phyloP scores from a whole-genome alignment of 345 rosid species.

The Physaria fendleri region DNA sequence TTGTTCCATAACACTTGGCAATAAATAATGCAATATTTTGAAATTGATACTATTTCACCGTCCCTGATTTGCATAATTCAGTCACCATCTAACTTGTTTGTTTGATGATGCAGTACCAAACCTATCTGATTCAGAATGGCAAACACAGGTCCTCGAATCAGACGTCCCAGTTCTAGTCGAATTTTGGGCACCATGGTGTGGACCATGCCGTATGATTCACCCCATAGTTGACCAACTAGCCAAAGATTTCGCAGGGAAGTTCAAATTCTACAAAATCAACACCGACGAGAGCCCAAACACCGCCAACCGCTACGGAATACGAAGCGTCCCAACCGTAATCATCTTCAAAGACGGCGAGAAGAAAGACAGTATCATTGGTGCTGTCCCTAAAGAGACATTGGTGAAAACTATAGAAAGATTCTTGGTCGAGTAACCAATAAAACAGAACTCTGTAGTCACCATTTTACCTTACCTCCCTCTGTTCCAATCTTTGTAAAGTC shows the following conservation, averaged over 20 bases:
- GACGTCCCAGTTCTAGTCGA: constrained; percentile 56
- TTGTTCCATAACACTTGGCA: not conserved
- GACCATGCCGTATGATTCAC: constrained; percentile 71
- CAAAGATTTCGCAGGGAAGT: constrained; percentile 52
- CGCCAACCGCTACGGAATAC: constrained; percentile 54
- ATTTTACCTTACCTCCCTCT: not conserved
- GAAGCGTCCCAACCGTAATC: constrained; percentile 65
- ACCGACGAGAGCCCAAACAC: constrained; percentile 59
- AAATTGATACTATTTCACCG: not conserved
- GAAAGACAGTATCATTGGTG: constrained; percentile 66
- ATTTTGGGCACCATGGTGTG: constrained; percentile 88
- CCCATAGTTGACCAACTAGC: constrained; percentile 56
- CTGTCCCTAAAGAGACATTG: constrained; percentile 67
- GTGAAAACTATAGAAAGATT: constrained; percentile 54
- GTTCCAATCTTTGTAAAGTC: constrained; percentile 1
- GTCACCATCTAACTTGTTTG: not conserved
- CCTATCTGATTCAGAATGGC: constrained; percentile 55
- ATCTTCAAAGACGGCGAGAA: constrained; percentile 64
- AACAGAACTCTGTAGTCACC: not conserved
- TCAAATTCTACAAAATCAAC: constrained; percentile 61
- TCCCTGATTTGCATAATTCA: not conserved
- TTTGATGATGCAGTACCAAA: constrained; percentile 36
- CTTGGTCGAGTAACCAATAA: constrained; percentile 34
- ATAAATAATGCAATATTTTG: not conserved
- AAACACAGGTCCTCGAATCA: constrained; percentile 52